phyloP scores from a whole-genome alignment of 2,329 filamentous ascomycete species.

The Diaporthe sp. region DNA sequence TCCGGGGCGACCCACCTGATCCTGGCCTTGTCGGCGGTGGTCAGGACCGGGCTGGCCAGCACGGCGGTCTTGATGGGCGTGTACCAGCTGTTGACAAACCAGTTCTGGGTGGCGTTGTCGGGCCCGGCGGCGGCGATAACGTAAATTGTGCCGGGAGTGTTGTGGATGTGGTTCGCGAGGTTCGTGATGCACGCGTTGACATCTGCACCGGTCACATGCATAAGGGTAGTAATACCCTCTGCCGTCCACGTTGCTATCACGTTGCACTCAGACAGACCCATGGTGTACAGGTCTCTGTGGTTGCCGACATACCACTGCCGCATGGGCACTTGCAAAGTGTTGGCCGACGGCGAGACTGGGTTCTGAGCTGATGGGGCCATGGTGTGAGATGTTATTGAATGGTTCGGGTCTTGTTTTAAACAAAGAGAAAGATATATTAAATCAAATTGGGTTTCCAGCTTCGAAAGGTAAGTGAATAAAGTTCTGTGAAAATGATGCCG shows the following conservation, averaged over 20 bases:
- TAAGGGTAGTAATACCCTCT: not conserved
- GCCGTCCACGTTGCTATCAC: not conserved
- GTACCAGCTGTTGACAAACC: not conserved
- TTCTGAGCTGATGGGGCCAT: not conserved
- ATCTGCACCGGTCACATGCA: not conserved
- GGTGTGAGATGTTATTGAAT: not conserved
- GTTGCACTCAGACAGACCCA: not conserved
- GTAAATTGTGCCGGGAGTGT: not conserved
- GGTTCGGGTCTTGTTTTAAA: not conserved
- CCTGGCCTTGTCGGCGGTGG: not conserved
- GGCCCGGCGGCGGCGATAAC: not conserved
- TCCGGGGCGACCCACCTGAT: not conserved
- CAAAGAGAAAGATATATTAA: not conserved
- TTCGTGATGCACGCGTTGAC: not conserved
- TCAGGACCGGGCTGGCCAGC: not conserved
- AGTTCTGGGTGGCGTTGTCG: not conserved
- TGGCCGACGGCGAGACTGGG: not conserved
- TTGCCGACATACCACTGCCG: not conserved
- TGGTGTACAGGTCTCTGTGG: not conserved
- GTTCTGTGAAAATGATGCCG: not conserved
- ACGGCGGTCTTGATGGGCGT: not conserved
- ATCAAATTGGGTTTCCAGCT: not conserved
- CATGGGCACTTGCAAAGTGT: not conserved
- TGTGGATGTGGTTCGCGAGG: not conserved
- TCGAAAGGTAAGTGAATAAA: not conserved